These are phyloP conservation scores for Micromonas pusilla DNA, from an alignment of 139 green algal genomes.

Conservation along the genomic window DNA sequence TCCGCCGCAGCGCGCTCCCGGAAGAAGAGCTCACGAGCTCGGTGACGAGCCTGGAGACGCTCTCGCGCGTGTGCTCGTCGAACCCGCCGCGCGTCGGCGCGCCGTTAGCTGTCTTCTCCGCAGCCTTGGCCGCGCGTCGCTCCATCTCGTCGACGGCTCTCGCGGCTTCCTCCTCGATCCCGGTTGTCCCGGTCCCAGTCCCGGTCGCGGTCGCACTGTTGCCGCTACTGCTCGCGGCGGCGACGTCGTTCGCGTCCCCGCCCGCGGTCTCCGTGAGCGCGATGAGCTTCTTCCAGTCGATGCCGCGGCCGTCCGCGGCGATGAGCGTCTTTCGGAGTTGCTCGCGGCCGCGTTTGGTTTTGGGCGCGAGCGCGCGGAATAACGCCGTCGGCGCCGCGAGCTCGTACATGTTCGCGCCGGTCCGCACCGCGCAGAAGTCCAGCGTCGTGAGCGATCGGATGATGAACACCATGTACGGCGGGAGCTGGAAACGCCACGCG, in stretches of 20 bases:
- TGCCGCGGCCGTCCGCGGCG: background rate
- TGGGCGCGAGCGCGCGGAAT: constrained; percentile 28
- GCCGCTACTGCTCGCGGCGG: background rate
- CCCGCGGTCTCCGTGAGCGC: background rate
- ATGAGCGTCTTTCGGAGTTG: background rate
- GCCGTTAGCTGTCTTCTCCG: too few species aligned
- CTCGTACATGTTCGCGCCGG: constrained; percentile 37
- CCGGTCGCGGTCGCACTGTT: background rate
- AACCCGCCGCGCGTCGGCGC: too few species aligned
- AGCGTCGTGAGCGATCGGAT: constrained; percentile 34
- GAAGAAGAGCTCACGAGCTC: constrained; percentile 8
- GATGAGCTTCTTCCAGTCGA: constrained; percentile 17
- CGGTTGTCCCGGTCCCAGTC: too few species aligned
- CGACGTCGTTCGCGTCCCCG: background rate
- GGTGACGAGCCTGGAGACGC: background rate
- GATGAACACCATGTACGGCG: constrained; percentile 37
- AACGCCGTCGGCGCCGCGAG: constrained; percentile 31
- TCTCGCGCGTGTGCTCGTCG: background rate
- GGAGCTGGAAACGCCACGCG: constrained; percentile 28
- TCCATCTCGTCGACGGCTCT: too few species aligned
- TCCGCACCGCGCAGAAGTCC: constrained; percentile 28
- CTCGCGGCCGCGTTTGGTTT: background rate
- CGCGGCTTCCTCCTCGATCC: too few species aligned
- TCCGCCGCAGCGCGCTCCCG: background rate
- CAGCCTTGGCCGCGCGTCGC: too few species aligned